A percentile compares a stretch with the other conserved stretches of the same genome.
These are phyloP conservation scores for Coemansia sp. DNA, from an alignment of 192 early-diverging fungal species.

Conservation along the genomic window DNA sequence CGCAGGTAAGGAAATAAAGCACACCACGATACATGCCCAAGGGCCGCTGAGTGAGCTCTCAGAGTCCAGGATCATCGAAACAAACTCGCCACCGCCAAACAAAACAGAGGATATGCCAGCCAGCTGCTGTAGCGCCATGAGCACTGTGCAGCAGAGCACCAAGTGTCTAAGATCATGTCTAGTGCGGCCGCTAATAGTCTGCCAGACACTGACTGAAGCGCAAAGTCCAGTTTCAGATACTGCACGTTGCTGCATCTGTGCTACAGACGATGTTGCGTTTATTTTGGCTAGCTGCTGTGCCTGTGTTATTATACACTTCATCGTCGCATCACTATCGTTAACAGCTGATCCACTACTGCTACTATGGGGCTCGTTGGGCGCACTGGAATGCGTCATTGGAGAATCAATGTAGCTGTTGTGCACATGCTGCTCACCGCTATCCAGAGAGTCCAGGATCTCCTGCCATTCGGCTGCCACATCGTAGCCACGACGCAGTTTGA, in stretches of 20 bases:
- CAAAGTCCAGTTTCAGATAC: not conserved
- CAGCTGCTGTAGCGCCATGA: constrained; percentile 67
- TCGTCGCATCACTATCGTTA: constrained; percentile 19
- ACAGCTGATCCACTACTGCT: not conserved
- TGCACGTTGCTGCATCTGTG: constrained; percentile 1
- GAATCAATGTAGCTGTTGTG: not conserved
- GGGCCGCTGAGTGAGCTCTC: constrained; percentile 36
- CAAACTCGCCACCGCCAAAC: constrained; percentile 61
- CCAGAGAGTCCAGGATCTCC: constrained; percentile 45
- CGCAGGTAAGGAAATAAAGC: constrained; percentile 57
- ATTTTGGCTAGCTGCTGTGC: not conserved
- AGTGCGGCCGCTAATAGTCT: constrained; percentile 28
- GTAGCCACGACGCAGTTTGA: constrained; percentile 53
- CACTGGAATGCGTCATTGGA: too few relatives aligned
- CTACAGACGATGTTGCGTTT: not conserved
- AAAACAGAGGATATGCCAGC: constrained; percentile 67
- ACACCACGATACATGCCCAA: constrained; percentile 55
- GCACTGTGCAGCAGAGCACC: constrained; percentile 49
- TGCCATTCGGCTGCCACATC: constrained; percentile 60
- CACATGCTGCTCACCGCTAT: not conserved
- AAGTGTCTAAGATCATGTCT: constrained; percentile 43
- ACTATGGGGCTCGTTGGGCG: not conserved
- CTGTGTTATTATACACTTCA: constrained; percentile 1
- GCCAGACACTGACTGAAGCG: constrained; percentile 7
- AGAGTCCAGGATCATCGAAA: constrained; percentile 54